Percentiles rank a stretch among this genome's conserved stretches.
Evolutionary conservation across 257 asterid species (phyloP).

Genomic region (Parsonsia alboflavescens): DNA sequence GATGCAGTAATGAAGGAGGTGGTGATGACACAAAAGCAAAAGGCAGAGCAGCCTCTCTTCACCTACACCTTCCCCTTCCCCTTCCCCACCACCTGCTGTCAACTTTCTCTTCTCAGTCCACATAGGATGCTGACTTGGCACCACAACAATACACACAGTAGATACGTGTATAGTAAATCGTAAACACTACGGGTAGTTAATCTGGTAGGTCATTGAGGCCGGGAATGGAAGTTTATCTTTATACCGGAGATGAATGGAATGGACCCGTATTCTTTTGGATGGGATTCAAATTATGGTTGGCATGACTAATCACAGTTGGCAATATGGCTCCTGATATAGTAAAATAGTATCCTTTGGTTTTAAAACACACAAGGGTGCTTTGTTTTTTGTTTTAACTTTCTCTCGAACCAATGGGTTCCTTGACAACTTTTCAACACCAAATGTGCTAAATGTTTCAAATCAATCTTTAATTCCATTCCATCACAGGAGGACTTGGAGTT

Average conservation of each 20-base stretch:
- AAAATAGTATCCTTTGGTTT: no score
- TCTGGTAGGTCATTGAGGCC: constrained; percentile 12
- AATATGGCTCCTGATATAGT: constrained; percentile 10
- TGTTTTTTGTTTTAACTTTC: constrained; percentile 26
- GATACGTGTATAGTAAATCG: constrained; percentile 13
- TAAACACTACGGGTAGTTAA: constrained; percentile 13
- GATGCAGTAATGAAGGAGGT: constrained; percentile 56
- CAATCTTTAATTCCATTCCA: no score
- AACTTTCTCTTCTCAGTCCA: constrained; percentile 47
- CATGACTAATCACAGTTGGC: constrained; percentile 46
- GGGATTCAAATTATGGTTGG: constrained; percentile 57
- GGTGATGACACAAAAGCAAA: constrained; percentile 69
- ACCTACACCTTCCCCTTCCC: constrained; percentile 35
- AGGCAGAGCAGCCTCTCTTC: constrained; percentile 40
- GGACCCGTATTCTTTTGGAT: constrained; percentile 41
- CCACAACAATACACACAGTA: constrained; percentile 21
- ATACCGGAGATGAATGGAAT: constrained; percentile 20
- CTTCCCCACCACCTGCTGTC: constrained; percentile 45
- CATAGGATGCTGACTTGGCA: constrained; percentile 69
- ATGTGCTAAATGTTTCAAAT: no score
- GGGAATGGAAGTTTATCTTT: constrained; percentile 13
- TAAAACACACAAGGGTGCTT: no score
- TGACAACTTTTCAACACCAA: neutral
- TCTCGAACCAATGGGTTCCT: constrained; percentile 41
- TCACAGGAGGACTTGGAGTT: neutral